A percentile compares a stretch with the other conserved stretches of the same genome.
These are phyloP conservation scores for Maudiozyma pseudohumilis DNA, from an alignment of 805 yeast genomes.

Conservation along the genomic window DNA sequence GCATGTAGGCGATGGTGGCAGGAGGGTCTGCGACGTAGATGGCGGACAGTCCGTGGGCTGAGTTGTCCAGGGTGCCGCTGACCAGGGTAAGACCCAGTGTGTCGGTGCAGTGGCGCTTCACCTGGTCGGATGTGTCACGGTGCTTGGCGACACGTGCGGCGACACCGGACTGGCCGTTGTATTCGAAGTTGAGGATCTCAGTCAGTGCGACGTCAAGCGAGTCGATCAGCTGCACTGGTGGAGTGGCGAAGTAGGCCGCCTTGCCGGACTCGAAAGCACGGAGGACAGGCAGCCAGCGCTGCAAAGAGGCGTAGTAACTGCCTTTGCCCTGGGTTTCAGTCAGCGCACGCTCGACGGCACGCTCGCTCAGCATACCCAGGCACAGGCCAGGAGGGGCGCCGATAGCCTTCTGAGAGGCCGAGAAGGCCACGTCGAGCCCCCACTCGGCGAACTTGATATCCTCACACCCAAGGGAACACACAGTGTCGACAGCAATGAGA, in stretches of 20 bases:
- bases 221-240: conserved; percentile 80
- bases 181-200: conserved; percentile 47
- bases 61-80: conserved; percentile 30
- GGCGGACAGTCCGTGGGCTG: conserved; percentile 86
- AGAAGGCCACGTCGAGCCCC: conserved; percentile 80
- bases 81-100: conserved; percentile 61
- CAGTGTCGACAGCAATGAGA: conserved; percentile 82
- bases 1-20: conserved; percentile 47
- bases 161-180: conserved; percentile 28
- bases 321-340: conserved; percentile 20
- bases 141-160: conserved; percentile 57
- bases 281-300: conserved; percentile 86
- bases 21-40: conserved; percentile 63
- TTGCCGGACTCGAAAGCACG: conserved; percentile 67
- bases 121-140: conserved; percentile 46
- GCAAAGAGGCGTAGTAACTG: conserved; percentile 48
- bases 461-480: conserved; percentile 90
- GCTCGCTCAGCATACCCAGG: conserved; percentile 60
- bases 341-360: conserved; percentile 60
- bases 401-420: conserved; percentile 92
- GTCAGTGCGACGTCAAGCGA: conserved; percentile 69
- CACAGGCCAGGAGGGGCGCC: conserved; percentile 93
- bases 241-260: conserved; percentile 85
- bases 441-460: conserved; percentile 74
- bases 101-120: conserved; percentile 47